Percentiles rank a stretch among this genome's conserved stretches.
Conservation (phyloP, 2,329 filamentous ascomycete species). For the Colletotrichum abscissum region DNA sequence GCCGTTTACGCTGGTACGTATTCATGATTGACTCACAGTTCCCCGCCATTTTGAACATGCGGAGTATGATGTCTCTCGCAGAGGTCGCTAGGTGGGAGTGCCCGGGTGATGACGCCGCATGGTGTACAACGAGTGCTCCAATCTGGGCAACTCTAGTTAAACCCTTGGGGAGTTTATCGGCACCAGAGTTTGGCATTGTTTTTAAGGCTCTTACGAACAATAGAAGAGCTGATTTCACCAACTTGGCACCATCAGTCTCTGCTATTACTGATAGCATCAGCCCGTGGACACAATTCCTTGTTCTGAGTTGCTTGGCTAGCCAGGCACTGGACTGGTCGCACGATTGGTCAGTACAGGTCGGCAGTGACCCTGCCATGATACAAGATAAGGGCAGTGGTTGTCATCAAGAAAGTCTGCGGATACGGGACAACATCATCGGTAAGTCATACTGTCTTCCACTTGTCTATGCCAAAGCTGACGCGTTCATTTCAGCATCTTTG, state of each 20-base stretch:
- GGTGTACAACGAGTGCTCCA: neutral
- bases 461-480: neutral
- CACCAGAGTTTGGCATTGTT: neutral
- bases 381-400: neutral
- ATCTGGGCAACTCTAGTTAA: neutral
- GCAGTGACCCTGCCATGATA: neutral
- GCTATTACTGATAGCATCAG: neutral
- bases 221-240: neutral
- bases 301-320: conserved; percentile 4
- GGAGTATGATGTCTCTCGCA: conserved; percentile 6
- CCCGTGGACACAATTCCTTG: conserved; percentile 6
- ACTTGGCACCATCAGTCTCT: neutral
- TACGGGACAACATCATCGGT: neutral
- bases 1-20: conserved; percentile 21
- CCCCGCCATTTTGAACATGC: conserved; percentile 14
- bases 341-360: neutral
- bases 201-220: neutral
- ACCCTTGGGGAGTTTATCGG: too few species aligned
- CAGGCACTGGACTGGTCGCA: conserved; percentile 16
- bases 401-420: neutral
- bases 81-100: conserved; percentile 12
- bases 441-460: neutral
- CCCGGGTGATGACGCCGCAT: neutral
- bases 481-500: neutral
- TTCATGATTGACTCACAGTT: conserved; percentile 25